Evolutionary conservation across 768 basidiomycete genomes (phyloP).

Genomic region (Gloeophyllum trabeum): DNA sequence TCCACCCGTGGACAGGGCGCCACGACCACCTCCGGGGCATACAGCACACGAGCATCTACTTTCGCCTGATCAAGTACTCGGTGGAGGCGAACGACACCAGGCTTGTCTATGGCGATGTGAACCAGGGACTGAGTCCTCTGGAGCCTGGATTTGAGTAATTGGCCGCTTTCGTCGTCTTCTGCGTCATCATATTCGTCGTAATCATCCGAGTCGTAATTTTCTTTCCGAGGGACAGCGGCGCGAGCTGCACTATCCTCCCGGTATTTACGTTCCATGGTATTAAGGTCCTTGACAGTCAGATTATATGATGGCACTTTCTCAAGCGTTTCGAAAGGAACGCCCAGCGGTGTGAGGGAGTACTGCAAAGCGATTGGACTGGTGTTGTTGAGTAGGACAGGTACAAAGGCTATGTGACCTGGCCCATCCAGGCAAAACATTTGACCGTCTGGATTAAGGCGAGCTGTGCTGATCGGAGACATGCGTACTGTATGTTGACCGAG

Average conservation of each 20-base stretch:
- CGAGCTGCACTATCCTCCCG: conserved; percentile 37
- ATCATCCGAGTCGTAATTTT: conserved; percentile 28
- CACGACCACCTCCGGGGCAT: conserved; percentile 52
- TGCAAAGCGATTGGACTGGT: conserved; percentile 60
- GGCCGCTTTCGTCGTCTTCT: conserved; percentile 28
- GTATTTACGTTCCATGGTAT: conserved; percentile 51
- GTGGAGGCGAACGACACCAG: conserved; percentile 68
- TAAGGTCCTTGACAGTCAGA: conserved; percentile 52
- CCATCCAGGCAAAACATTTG: conserved; percentile 65
- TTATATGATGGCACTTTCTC: conserved; percentile 43
- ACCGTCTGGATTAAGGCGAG: conserved; percentile 71
- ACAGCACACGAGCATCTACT: conserved; percentile 62
- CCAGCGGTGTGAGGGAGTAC: conserved; percentile 67
- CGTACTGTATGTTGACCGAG: conserved; percentile 86
- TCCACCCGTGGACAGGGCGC: conserved; percentile 76
- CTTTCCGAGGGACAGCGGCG: conserved; percentile 18
- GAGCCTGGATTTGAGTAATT: conserved; percentile 29
- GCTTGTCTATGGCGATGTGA: conserved; percentile 61
- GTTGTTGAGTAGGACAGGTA: conserved; percentile 87
- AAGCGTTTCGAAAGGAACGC: conserved; percentile 27
- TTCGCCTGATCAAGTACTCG: conserved; percentile 60
- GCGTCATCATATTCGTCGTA: conserved; percentile 69
- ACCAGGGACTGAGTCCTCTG: conserved; percentile 67
- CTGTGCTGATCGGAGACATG: conserved; percentile 90
- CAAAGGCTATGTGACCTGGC: conserved; percentile 40